Base-by-base conservation (phyloP, 208 protist genomes). In the Histomonas meleagridis region DNA sequence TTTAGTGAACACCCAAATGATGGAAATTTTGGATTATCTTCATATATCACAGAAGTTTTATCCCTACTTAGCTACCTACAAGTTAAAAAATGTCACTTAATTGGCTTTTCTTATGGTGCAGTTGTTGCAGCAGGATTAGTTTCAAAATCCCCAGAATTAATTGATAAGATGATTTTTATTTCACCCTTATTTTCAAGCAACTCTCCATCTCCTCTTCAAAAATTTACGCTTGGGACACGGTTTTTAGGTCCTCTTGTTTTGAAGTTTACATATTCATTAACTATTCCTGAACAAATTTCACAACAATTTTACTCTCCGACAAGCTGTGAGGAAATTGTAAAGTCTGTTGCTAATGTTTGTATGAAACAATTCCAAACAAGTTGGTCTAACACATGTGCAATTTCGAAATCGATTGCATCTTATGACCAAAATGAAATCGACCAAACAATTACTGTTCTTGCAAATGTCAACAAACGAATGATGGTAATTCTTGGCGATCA, bases 51-150 rank as follows among this genome's bases (percentile, higher is more conserved):
- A 0, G 10, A 57, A 32, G 76, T 86, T 55, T 12, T 55, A 9
- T 43, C 76, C 1, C 38, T 86, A 38, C 40, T 86, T 35, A n/a
- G 55, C 14, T 46, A 86, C 38, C 38, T 86, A 38, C 0, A 12
- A 26, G 38, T 86, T 23, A 55, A 9, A 5, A 86, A 86, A 55
- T 86, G 76, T 28, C 23, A 28, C 18, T 43, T 86, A 38, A 35
- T 86, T 26, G 76, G 76, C 23, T 43, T 86, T 86, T 86, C 76
- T 10, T 86, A 86, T 28, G 76, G 76, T 26, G 43, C 40, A 38
- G 76, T 46, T 12, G 76, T 86, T 21, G 76, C 76, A 18, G 40
- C 76, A 38, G 7, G 18, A 26, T n/a, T 86, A 12, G 76, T 46
- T 53, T 43, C 76, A 21, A 32, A 5, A 10, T 26, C 18, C 14